Evolutionary conservation across 208 protist species (phyloP), one percentile per base, ranked within the genome.

Genomic region (Crithidia thermophila): DNA sequence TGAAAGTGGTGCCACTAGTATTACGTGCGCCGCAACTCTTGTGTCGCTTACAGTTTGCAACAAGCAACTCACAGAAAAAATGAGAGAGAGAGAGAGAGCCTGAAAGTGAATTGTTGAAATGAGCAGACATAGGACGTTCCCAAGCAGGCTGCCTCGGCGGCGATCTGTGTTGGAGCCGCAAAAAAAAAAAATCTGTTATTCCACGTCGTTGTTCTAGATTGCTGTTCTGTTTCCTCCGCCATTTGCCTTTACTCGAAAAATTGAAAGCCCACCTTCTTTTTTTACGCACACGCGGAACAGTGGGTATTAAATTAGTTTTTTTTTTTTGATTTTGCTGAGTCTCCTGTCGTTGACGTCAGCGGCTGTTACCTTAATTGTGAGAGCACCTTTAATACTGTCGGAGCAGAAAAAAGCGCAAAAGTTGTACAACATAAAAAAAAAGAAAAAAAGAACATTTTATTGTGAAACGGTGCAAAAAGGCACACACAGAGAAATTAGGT

Each of bases 401-500:
- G 33, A 57, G 51, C 51, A 57, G 49, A 36, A n/a, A 28, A 50
- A n/a, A 7, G 42, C 18, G 42, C 42, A 46, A 4, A 46, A 18
- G 16, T 6, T 46, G 42, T 21, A 46, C 42, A 46, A 20, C 42
- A 46, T 20, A 56, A 27, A 56, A 21, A 40, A 25, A 45, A 23
- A 59, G 52, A 59, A 45, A 14, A 59, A 25, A 51, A 51, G 28
- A 58, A 67, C 65, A 61, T 5, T 1, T 39, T 18, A 16, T 4
- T 2, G 5, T 56, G 5, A 21, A 47, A 23, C 46, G 47, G 68
- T 55, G 56, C 30, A 68, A 69, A 68, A 36, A 51, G 18, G 20
- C 7, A 23, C 8, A 27, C 23, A 7, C 18, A 11, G 42, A 34
- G 18, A 43, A 27, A 4, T 3, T 13, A 16, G 16, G 30, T 9